These are phyloP conservation scores for Gaeumannomyces tritici DNA, from an alignment of 2,329 filamentous ascomycete species.

Conservation along the genomic window DNA sequence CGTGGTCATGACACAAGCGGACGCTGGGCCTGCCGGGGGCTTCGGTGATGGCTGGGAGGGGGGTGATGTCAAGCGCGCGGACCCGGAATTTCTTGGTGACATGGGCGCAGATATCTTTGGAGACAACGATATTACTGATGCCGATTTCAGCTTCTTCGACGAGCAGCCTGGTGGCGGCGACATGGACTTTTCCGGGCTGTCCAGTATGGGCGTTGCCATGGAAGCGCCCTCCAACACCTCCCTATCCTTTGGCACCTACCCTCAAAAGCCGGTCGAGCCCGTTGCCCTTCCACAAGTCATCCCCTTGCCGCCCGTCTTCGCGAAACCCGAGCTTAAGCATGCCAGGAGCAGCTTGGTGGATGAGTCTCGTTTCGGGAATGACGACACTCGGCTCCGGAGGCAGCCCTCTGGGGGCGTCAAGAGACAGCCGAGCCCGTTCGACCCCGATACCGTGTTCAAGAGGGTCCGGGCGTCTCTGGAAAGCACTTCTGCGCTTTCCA, in stretches of 20 bases:
- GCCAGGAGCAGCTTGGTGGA: constrained; percentile 43
- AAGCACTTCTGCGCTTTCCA: constrained; percentile 12
- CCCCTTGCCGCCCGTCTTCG: constrained; percentile 30
- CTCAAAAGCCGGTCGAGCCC: constrained; percentile 3
- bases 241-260: background rate
- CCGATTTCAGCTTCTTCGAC: constrained; percentile 78
- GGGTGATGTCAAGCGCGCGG: constrained; percentile 34
- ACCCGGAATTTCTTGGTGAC: constrained; percentile 54
- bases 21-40: constrained; percentile 14
- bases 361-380: constrained; percentile 16
- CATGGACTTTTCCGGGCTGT: background rate
- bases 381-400: background rate
- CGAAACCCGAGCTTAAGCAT: constrained; percentile 51
- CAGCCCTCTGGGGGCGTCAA: constrained; percentile 24
- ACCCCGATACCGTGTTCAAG: constrained; percentile 49
- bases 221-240: background rate
- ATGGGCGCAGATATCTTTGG: constrained; percentile 61
- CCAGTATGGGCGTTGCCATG: background rate
- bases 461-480: constrained; percentile 40
- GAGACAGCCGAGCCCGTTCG: constrained; percentile 46
- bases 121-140: constrained; percentile 69
- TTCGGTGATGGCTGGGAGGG: constrained; percentile 30
- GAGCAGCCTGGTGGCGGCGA: constrained; percentile 36
- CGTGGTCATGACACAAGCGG: constrained; percentile 17
- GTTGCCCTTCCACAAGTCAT: background rate